These are phyloP conservation scores for Botrytis sinoallii DNA, from an alignment of 2,329 filamentous ascomycete species.

Conservation along the genomic window DNA sequence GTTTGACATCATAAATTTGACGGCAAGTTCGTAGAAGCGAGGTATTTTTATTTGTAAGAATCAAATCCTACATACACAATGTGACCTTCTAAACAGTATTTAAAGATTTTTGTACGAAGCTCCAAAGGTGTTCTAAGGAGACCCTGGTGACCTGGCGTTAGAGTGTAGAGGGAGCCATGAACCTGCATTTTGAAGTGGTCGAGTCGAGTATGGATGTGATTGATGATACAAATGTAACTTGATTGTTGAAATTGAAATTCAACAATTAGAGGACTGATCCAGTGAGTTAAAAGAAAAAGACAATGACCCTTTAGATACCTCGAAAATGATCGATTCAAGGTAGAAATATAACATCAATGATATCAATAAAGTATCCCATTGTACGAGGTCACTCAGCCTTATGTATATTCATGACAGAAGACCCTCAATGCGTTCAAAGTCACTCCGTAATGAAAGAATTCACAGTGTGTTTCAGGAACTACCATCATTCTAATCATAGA, in stretches of 20 bases:
- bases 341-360: background rate
- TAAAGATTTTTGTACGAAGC: background rate
- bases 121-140: background rate
- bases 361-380: background rate
- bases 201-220: background rate
- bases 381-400: background rate
- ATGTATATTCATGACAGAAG: background rate
- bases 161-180: background rate
- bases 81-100: background rate
- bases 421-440: background rate
- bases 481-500: background rate
- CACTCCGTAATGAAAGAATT: background rate
- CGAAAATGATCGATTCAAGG: background rate
- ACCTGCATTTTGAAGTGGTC: background rate
- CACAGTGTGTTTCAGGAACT: background rate
- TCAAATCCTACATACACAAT: background rate
- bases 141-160: background rate
- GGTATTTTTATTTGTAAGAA: background rate
- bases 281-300: background rate
- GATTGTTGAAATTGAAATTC: background rate
- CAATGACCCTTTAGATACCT: background rate
- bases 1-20: background rate
- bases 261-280: background rate
- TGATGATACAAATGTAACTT: background rate
- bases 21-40: background rate